Base-by-base conservation (phyloP, 495 filamentous ascomycete genomes). In the Penicillium roqueforti region DNA sequence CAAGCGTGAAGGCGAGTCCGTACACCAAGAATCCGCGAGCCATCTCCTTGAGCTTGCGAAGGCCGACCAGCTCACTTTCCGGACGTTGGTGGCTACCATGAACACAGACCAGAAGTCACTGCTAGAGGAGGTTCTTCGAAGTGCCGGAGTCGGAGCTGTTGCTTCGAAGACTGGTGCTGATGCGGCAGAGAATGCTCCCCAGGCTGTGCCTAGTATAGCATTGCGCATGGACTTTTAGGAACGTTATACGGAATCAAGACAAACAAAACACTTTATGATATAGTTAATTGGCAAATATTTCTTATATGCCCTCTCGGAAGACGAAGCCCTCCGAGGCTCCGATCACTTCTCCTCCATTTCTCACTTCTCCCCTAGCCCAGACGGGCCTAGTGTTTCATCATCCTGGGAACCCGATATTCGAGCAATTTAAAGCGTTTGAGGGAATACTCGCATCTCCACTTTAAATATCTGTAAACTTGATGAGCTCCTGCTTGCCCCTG, bases 181-280 rank as follows among this genome's bases (percentile, higher is more conserved):
- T 32, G 53, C 57, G 49, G 68, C 55, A 26, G 73, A 69, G 20
- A 68, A 64, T 56, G 66, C 63, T 26, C 69, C 78, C 31, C 82
- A 76, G 54, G 82, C 62, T 41, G 78, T 85, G 70, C 95, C 93
- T 13, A 95, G 74, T 55, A 99, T 99, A 80, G 90, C 90, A 47
- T 65, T 99, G 68, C 89, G 92, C 77, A 91, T 97, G 87, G 80
- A 96, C 65, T 97, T 98, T 80, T 78, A 66, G 42, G 39, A 20
- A 39, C 44, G 58, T 13, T 52, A 57, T 57, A 61, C 34, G 28
- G 31, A 40, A 44, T 44, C 28, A 19, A 44, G 19, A 6, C 32
- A 38, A 16, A 49, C 14, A 20, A 49, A 38, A 28, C n/a, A 8
- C n/a, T 37, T 47, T 26, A 49, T 28, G 47, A 49, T 32, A 36